Percentiles rank a stretch among this genome's conserved stretches.
phyloP scores from a whole-genome alignment of 768 basidiomycete genomes.

The Pulveroboletus sp. region DNA sequence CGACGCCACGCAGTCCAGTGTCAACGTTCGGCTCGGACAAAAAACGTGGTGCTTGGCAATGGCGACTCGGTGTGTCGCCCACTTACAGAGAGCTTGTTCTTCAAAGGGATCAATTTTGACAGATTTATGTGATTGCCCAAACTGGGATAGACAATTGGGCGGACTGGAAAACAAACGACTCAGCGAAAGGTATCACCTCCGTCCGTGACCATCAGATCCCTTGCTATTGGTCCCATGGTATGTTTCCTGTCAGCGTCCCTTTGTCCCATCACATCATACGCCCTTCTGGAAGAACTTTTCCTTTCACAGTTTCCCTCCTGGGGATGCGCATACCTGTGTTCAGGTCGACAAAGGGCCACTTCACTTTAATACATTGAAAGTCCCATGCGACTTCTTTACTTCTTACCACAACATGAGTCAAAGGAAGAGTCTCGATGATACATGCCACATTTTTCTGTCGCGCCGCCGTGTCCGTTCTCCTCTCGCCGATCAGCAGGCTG shows the following conservation, averaged over 20 bases:
- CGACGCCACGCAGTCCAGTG: not conserved
- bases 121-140: constrained; percentile 10
- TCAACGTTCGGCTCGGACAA: constrained; percentile 4
- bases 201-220: constrained; percentile 1
- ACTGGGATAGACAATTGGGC: constrained; percentile 24
- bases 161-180: constrained; percentile 17
- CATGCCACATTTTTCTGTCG: constrained; percentile 27
- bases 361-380: constrained; percentile 4
- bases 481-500: constrained; percentile 1
- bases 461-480: constrained; percentile 14
- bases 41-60: constrained; percentile 5
- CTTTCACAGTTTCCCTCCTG: constrained; percentile 15
- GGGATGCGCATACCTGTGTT: constrained; percentile 1
- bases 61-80: not conserved
- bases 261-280: constrained; percentile 17
- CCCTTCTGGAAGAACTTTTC: constrained; percentile 10
- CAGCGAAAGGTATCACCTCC: constrained; percentile 13
- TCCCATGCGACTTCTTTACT: constrained; percentile 7
- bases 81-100: constrained; percentile 1
- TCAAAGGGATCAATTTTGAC: constrained; percentile 3
- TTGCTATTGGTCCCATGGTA: constrained; percentile 2
- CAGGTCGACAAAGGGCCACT: constrained; percentile 16
- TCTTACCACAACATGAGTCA: constrained; percentile 23
- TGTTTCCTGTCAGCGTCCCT: constrained; percentile 13
- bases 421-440: constrained; percentile 29